Evolutionary conservation across 345 rosid genomes (phyloP), one percentile per base, ranked within the genome.

Genomic region (Clausena lansium): DNA sequence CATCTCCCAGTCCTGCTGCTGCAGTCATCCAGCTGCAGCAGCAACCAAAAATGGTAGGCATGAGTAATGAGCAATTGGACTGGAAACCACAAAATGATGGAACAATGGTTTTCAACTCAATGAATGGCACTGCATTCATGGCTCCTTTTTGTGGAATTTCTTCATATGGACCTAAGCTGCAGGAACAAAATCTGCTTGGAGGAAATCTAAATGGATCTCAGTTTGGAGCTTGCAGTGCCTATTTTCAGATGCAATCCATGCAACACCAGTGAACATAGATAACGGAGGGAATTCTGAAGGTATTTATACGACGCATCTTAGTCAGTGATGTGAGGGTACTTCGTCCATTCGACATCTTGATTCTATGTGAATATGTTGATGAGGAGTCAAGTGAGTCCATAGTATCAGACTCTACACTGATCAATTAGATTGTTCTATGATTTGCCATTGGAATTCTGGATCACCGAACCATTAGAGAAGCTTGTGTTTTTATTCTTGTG

Each of bases 151-250:
- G 85, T 75, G 95, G 91, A 59, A 79, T 85, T 76, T 88, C 97
- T 11, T 79, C 97, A 0, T 83, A 89, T 61, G 90, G 82, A 82
- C 74, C 83, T 6, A 88, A 86, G 89, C 67, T 86, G 77, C 92
- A 88, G 47, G 97, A 89, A 70, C 96, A 90, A 78, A 82, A 82
- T 85, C 81, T 90, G 80, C 87, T 87, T 11, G 67, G 84, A 77
- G 94, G 83, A 82, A 71, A 77, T 59, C 77, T 80, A 77, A 79
- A 83, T 20, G 86, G 85, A 54, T 85, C 91, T 79, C 93, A 89
- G 41, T 84, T 91, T 59, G 89, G 83, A 75, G 71, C 89, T 64
- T 87, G 83, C 85, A 70, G 35, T 76, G 32, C 81, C 70, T 71
- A 82, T 55, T 76, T 77, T 76, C 87, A 80, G 80, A 82, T 85